A percentile compares a stretch with the other conserved stretches of the same genome.
Conservation (phyloP, 1,284 basidiomycete species). For the Fistulina hepatica region DNA sequence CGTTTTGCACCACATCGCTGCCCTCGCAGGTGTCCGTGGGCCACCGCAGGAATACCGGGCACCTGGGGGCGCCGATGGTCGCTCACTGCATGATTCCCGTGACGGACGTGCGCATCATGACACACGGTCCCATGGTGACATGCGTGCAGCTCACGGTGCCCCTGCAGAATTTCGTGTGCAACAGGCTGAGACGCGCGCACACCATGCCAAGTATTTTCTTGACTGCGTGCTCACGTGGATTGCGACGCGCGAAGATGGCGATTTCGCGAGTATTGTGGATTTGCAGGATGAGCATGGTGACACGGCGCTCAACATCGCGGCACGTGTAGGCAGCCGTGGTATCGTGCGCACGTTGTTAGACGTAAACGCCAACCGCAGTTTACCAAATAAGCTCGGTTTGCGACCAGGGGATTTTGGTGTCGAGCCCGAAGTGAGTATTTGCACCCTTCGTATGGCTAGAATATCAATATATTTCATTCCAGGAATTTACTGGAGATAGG, state of each 20-base stretch:
- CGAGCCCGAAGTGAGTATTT: conserved; percentile 70
- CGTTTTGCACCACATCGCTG: conserved; percentile 90
- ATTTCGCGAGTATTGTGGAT: conserved; percentile 77
- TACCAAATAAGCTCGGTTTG: conserved; percentile 92
- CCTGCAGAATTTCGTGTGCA: no score
- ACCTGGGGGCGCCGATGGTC: no score
- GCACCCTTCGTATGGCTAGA: neutral
- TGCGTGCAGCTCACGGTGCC: no score
- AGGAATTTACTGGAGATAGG: conserved; percentile 62
- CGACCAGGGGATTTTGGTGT: conserved; percentile 91
- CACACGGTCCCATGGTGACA: no score
- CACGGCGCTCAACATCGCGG: conserved; percentile 91
- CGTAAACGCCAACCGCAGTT: conserved; percentile 84
- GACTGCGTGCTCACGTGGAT: conserved; percentile 84
- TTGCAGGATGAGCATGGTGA: conserved; percentile 95
- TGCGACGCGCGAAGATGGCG: conserved; percentile 57
- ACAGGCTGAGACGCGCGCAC: no score
- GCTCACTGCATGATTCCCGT: no score
- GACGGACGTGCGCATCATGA: no score
- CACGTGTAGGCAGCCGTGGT: conserved; percentile 84
- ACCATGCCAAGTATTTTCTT: conserved; percentile 84
- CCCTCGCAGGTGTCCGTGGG: conserved; percentile 85
- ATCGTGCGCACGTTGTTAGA: conserved; percentile 85
- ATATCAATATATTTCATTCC: conserved; percentile 4
- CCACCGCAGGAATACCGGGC: no score